A percentile compares a stretch with the other conserved stretches of the same genome.
phyloP scores from a whole-genome alignment of 371 early-diverging fungal genomes.

The Mucor saturninus region DNA sequence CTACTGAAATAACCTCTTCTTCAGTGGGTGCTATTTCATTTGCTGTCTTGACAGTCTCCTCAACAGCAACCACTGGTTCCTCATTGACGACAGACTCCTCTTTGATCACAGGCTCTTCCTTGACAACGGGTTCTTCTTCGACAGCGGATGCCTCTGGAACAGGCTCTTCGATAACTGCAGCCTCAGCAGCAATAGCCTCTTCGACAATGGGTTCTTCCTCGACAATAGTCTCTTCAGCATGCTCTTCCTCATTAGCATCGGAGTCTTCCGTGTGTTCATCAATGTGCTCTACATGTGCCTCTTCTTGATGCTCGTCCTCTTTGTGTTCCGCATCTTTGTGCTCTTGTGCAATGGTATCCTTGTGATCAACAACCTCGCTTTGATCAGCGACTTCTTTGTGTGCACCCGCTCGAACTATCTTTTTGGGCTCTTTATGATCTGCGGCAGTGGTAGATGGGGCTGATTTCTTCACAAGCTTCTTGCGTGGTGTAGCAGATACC shows the following conservation, averaged over 20 bases:
- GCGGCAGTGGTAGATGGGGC: not conserved
- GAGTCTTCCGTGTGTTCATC: slow-evolving; percentile 6
- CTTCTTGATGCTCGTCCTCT: not conserved
- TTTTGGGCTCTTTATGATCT: not conserved
- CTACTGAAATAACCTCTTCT: not conserved
- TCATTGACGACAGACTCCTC: not conserved
- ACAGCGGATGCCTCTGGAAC: not conserved
- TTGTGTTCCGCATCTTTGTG: too few species aligned
- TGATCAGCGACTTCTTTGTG: slow-evolving; percentile 1
- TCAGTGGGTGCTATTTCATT: not conserved
- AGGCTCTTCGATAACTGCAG: not conserved
- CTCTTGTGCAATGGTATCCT: too few species aligned
- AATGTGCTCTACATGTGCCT: not conserved
- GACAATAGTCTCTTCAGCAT: too few species aligned
- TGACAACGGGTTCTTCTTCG: not conserved
- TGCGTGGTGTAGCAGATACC: slow-evolving; percentile 1
- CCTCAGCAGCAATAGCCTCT: too few species aligned
- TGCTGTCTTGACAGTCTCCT: not conserved
- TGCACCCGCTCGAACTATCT: not conserved
- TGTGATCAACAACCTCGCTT: not conserved
- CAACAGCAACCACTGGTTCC: not conserved
- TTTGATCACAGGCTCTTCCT: not conserved
- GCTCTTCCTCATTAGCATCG: slow-evolving; percentile 2
- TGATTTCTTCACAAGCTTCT: slow-evolving; percentile 1
- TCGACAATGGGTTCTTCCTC: too few species aligned